These are phyloP conservation scores for Capsella bursapastoris DNA, from an alignment of 345 rosid species.

Conservation along the genomic window DNA sequence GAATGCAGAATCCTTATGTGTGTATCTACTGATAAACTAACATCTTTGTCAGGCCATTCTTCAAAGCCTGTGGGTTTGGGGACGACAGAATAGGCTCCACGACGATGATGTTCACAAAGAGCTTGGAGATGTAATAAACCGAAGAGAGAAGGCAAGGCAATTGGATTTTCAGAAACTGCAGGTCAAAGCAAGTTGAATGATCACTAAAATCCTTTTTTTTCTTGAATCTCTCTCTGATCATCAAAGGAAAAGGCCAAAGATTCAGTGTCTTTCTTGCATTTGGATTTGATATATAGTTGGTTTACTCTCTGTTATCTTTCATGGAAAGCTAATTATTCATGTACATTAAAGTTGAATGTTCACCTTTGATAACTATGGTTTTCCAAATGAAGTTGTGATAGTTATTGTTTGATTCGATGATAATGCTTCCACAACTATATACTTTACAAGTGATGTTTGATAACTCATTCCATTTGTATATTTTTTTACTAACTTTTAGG, in stretches of 20 bases:
- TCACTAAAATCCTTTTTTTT: background rate
- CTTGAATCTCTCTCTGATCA: constrained; percentile 19
- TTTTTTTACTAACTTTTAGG: background rate
- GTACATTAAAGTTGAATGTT: background rate
- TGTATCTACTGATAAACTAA: background rate
- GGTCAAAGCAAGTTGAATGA: constrained; percentile 30
- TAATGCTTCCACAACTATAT: constrained; percentile 26
- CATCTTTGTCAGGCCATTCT: constrained; percentile 63
- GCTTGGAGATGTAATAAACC: constrained; percentile 3
- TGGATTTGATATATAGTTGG: constrained; percentile 18
- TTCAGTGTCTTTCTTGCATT: constrained; percentile 22
- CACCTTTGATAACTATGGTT: background rate
- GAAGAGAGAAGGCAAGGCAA: constrained; percentile 8
- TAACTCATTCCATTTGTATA: background rate
- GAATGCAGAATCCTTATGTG: constrained; percentile 1
- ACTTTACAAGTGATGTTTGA: constrained; percentile 29
- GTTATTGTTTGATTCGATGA: background rate
- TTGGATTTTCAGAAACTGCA: constrained; percentile 16
- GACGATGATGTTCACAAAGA: constrained; percentile 80
- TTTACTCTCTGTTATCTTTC: background rate
- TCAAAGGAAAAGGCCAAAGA: constrained; percentile 12
- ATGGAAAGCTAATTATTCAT: background rate
- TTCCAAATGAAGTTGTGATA: too few species aligned
- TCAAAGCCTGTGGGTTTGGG: constrained; percentile 84
- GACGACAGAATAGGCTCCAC: constrained; percentile 82